Base-by-base conservation (phyloP, 805 yeast genomes). In the Candida lessepsii region DNA sequence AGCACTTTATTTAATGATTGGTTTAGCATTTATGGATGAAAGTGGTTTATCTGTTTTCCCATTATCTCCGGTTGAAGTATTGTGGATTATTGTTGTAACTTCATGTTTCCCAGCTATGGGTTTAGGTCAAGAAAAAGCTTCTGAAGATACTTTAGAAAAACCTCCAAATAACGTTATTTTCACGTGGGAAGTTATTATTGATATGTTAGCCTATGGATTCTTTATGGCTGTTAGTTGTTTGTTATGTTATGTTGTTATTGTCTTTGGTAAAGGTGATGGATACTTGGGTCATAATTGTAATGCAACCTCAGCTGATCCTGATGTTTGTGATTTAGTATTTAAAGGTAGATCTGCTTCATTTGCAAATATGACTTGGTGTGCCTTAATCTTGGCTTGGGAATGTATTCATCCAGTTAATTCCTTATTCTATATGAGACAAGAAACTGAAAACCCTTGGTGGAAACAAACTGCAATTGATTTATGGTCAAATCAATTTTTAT, bases 61-160 rank as follows among this genome's bases (percentile, higher is more conserved):
- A 11, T 49, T 63, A 30, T 51, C 67, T 1, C 90, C 91, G 7
- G 86, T 84, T 44, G 88, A 84, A 61, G 88, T 82, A 6, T 66
- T 84, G 50, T 84, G 90, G 90, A 78, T 84, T 52, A 76, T 84
- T 53, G 87, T 84, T 55, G 76, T 83, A 29, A 83, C 91, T 1
- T 81, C 89, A 1, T 81, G 88, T 51, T 82, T 83, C 71, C 91
- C 91, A 31, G 90, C 90, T 15, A 83, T 84, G 86, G 90, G 91
- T 19, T 73, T 83, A 39, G 88, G 88, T 32, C 71, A 65, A 47
- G 71, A 67, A 46, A 57, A 49, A 39, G 72, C 72, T 11, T 44
- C 54, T 34, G 70, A 62, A 25, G 72, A 67, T 37, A 56, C 66
- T 27, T 58, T 67, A 45, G 63, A 62, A 11, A 50, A 54, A 29